A percentile compares a stretch with the other conserved stretches of the same genome.
Conservation (phyloP, 306 rosid genomes). For the Styphnolobium japonicum region DNA sequence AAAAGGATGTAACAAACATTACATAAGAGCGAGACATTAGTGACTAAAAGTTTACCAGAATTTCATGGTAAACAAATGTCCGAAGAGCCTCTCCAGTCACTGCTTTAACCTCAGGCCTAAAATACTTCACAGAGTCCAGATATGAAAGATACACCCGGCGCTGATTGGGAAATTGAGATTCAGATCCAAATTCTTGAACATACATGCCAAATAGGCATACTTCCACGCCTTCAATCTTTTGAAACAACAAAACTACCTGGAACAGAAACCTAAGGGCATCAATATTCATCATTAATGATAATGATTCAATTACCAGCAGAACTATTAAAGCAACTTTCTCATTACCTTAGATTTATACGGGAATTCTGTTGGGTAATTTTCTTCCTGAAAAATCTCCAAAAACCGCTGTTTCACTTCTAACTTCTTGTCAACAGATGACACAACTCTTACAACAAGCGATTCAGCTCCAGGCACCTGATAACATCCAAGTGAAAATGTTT, state of each 20-base stretch:
- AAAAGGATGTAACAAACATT: neutral
- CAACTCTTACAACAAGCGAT: conserved; percentile 83
- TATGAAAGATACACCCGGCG: conserved; percentile 97
- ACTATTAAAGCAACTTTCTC: conserved; percentile 9
- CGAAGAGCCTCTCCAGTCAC: conserved; percentile 95
- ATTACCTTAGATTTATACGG: conserved; percentile 94
- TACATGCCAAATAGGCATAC: conserved; percentile 99
- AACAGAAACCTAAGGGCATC: conserved; percentile 4
- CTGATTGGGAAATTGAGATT: conserved; percentile 85
- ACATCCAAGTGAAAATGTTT: conserved; percentile 29
- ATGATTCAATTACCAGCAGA: neutral
- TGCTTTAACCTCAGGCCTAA: conserved; percentile 88
- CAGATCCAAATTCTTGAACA: conserved; percentile 98
- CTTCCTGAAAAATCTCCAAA: conserved; percentile 93
- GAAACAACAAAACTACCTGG: conserved; percentile 89
- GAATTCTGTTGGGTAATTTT: conserved; percentile 90
- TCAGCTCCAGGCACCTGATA: conserved; percentile 93
- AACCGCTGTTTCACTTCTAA: conserved; percentile 94
- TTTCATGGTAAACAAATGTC: conserved; percentile 96
- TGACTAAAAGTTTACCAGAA: conserved; percentile 57
- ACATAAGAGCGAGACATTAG: neutral
- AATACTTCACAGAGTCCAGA: conserved; percentile 96
- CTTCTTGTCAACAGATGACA: conserved; percentile 95
- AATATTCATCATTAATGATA: neutral
- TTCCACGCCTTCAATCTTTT: conserved; percentile 97